Conservation (phyloP, 225 moss, liverwort and hornwort species). For the Neckera pumila region DNA sequence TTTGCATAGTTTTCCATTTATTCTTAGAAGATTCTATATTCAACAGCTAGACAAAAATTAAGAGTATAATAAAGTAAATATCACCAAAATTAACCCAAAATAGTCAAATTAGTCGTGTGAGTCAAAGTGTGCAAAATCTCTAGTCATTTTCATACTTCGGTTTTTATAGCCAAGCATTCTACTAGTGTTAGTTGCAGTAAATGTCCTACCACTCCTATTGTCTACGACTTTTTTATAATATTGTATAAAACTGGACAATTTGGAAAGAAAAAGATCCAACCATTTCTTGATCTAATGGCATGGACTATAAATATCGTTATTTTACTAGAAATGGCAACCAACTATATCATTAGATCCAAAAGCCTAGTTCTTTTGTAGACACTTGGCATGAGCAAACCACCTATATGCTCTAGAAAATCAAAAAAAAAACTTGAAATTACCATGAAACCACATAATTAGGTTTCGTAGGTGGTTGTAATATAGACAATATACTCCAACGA, state of each 20-base stretch:
- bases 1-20: background rate
- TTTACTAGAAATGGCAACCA: too few relatives aligned
- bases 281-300: background rate
- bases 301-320: too few relatives aligned
- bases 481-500: background rate
- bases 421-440: background rate
- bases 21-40: background rate
- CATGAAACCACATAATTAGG: background rate
- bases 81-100: too few relatives aligned
- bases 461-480: background rate
- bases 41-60: too few relatives aligned
- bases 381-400: background rate
- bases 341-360: background rate
- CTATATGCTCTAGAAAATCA: background rate
- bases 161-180: background rate
- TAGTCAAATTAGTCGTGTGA: too few relatives aligned
- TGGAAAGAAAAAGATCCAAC: background rate
- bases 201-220: background rate
- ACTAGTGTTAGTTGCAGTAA: fast-evolving
- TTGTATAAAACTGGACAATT: background rate
- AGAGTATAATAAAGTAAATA: too few relatives aligned
- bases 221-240: background rate
- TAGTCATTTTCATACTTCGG: background rate
- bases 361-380: background rate
- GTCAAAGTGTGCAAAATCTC: too few relatives aligned